These are phyloP conservation scores for Lentinula edodes DNA, from an alignment of 768 basidiomycete species.

Conservation along the genomic window DNA sequence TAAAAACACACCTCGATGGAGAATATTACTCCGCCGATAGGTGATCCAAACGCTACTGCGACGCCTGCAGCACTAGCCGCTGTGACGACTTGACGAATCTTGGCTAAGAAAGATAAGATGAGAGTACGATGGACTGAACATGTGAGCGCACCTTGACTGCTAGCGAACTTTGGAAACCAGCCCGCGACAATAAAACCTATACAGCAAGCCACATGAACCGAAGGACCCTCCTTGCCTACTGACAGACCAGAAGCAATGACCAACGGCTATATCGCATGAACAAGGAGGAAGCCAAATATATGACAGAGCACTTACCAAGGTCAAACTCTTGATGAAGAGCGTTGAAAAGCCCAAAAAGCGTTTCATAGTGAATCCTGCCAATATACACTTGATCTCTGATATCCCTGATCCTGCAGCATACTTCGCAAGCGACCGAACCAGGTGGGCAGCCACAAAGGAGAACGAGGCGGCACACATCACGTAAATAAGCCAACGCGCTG, in stretches of 20 bases:
- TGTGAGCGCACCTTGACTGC: slow-evolving; percentile 71
- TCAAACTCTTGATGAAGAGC: slow-evolving; percentile 89
- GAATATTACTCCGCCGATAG: slow-evolving; percentile 96
- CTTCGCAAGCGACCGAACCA: slow-evolving; percentile 84
- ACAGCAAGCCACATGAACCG: slow-evolving; percentile 95
- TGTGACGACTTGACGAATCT: slow-evolving; percentile 87
- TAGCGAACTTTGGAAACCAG: slow-evolving; percentile 73
- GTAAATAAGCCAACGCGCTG: slow-evolving; percentile 80
- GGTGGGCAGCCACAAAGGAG: slow-evolving; percentile 81
- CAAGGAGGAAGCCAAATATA: background rate
- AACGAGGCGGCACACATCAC: slow-evolving; percentile 79
- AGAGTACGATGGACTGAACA: background rate
- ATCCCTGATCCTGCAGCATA: slow-evolving; percentile 98
- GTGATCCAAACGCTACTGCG: slow-evolving; percentile 96
- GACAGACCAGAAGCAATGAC: slow-evolving; percentile 96
- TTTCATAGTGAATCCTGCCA: slow-evolving; percentile 96
- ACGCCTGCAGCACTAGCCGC: slow-evolving; percentile 98
- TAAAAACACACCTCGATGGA: slow-evolving; percentile 78
- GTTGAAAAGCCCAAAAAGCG: slow-evolving; percentile 89
- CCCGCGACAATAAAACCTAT: slow-evolving; percentile 89
- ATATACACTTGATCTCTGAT: slow-evolving; percentile 96
- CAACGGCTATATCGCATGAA: slow-evolving; percentile 58
- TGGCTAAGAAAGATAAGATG: slow-evolving; percentile 35
- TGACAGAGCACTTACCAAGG: slow-evolving; percentile 55
- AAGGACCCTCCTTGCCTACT: slow-evolving; percentile 97